Conservation (phyloP, 805 yeast species). For the Barnettozyma botsteinii region DNA sequence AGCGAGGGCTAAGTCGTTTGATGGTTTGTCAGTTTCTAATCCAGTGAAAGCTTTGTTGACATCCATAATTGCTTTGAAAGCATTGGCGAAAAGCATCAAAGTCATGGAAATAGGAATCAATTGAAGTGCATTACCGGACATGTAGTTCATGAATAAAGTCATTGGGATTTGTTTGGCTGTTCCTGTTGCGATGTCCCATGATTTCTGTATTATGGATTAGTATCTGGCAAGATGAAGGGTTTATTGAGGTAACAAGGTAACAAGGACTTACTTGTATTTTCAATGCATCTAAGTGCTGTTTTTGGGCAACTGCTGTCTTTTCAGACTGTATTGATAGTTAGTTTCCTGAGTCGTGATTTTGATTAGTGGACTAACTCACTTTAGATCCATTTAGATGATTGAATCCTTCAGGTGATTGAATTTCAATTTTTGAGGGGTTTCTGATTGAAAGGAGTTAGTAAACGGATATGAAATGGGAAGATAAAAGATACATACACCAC, state of each 20-base stretch:
- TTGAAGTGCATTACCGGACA: constrained; percentile 88
- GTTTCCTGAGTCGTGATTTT: neutral
- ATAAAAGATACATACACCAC: neutral
- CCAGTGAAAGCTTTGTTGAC: constrained; percentile 51
- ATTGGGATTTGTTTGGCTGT: constrained; percentile 87
- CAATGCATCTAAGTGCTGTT: neutral
- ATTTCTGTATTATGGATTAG: constrained; percentile 38
- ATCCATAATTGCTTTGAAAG: constrained; percentile 63
- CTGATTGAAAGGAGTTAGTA: neutral
- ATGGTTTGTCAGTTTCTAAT: constrained; percentile 36
- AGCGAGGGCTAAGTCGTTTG: constrained; percentile 24
- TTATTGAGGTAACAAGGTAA: neutral
- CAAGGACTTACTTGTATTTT: constrained; percentile 1
- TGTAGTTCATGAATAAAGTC: constrained; percentile 85
- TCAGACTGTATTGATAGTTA: constrained; percentile 1
- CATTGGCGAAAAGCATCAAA: constrained; percentile 71
- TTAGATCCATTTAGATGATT: neutral
- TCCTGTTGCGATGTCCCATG: constrained; percentile 79
- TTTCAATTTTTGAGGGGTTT: constrained; percentile 1
- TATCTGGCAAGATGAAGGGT: neutral
- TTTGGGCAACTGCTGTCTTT: neutral
- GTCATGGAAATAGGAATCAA: constrained; percentile 90
- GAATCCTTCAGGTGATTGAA: constrained; percentile 12
- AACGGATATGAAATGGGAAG: too few relatives aligned
- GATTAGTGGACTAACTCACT: neutral